Percentiles rank a stretch among this genome's conserved stretches.
phyloP scores from a whole-genome alignment of 768 basidiomycete species.

The Mycena crocata region DNA sequence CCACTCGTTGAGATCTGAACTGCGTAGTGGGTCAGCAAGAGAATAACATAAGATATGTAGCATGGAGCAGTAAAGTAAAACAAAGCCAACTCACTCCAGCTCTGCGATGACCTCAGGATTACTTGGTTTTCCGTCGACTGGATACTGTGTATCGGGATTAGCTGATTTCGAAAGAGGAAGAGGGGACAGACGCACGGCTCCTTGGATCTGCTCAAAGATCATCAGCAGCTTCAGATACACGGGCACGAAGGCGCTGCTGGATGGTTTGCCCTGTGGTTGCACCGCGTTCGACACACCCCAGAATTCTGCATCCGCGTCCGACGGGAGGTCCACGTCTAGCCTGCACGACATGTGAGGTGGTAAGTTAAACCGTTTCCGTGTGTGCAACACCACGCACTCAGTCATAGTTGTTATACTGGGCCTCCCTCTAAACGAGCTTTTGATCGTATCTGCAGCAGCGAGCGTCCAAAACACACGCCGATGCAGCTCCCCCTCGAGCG shows the following conservation, averaged over 20 bases:
- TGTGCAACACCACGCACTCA: conserved; percentile 63
- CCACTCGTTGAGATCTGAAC: conserved; percentile 25
- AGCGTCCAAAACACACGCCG: conserved; percentile 66
- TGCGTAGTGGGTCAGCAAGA: neutral
- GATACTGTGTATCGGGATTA: conserved; percentile 9
- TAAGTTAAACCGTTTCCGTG: neutral
- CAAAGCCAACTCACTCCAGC: conserved; percentile 5
- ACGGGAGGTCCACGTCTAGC: conserved; percentile 72
- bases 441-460: conserved; percentile 43
- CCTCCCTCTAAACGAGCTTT: conserved; percentile 67
- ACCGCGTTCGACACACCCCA: conserved; percentile 58
- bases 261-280: conserved; percentile 71
- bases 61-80: neutral
- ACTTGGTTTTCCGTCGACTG: neutral
- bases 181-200: conserved; percentile 8
- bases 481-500: conserved; percentile 67
- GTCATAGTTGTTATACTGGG: conserved; percentile 73
- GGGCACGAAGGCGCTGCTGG: conserved; percentile 32
- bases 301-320: conserved; percentile 64
- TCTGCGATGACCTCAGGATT: neutral
- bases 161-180: neutral
- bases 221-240: conserved; percentile 11
- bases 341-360: conserved; percentile 41
- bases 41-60: no score
- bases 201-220: conserved; percentile 23